Evolutionary conservation across 2,329 filamentous ascomycete genomes (phyloP).

Genomic region (Zymoseptoria crescenta): DNA sequence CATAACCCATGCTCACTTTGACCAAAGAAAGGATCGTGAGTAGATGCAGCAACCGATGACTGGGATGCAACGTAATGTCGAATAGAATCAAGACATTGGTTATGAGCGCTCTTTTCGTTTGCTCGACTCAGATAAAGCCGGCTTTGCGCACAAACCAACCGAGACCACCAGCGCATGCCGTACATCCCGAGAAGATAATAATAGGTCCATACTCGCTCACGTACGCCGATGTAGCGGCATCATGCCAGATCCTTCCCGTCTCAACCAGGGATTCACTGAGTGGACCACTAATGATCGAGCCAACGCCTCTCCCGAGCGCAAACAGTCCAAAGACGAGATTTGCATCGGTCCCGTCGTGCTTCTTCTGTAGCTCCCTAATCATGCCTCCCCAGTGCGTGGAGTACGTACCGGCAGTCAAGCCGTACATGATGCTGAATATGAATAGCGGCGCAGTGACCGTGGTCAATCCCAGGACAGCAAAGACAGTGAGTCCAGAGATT

Average conservation of each 20-base stretch:
- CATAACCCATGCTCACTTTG: too few relatives aligned
- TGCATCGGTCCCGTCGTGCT: slow-evolving; percentile 30
- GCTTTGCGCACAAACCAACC: slow-evolving; percentile 16
- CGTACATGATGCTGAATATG: slow-evolving; percentile 37
- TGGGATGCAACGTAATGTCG: too few relatives aligned
- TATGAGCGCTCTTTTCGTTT: too few relatives aligned
- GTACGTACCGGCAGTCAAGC: slow-evolving; percentile 35
- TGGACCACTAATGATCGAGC: slow-evolving; percentile 46
- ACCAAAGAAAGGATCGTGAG: too few relatives aligned
- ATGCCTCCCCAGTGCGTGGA: slow-evolving; percentile 30
- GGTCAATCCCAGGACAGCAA: slow-evolving; percentile 40
- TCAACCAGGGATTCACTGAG: slow-evolving; percentile 40
- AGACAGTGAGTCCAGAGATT: slow-evolving; percentile 31
- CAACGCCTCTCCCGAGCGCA: slow-evolving; percentile 44
- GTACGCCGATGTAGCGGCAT: slow-evolving; percentile 30
- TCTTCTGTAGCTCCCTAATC: slow-evolving; percentile 15
- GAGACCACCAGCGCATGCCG: slow-evolving; percentile 10
- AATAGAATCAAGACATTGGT: too few relatives aligned
- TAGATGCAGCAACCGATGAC: too few relatives aligned
- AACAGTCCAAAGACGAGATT: slow-evolving; percentile 44
- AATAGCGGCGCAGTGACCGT: slow-evolving; percentile 36
- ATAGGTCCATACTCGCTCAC: slow-evolving; percentile 36
- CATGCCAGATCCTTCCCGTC: slow-evolving; percentile 18
- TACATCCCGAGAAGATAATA: slow-evolving; percentile 35
- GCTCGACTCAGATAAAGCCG: slow-evolving; percentile 14